phyloP scores from a whole-genome alignment of 495 filamentous ascomycete species.

The Penicillium lividum region DNA sequence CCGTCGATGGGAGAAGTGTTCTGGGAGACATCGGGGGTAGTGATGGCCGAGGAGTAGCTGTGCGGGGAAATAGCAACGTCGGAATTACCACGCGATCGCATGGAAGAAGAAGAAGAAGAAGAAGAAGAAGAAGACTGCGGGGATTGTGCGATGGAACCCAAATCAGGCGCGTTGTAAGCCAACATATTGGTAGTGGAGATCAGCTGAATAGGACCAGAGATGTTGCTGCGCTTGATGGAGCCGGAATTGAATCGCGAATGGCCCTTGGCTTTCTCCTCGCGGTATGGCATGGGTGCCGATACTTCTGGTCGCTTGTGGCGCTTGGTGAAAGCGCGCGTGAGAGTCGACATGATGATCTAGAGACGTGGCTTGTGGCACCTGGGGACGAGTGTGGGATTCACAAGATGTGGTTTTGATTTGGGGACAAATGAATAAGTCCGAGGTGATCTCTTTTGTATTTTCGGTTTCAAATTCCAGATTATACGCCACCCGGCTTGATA shows the following conservation, averaged over 20 bases:
- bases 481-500: conserved; percentile 13
- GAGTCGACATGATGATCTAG: conserved; percentile 40
- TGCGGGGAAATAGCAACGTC: conserved; percentile 60
- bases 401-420: background rate
- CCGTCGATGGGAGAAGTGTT: conserved; percentile 64
- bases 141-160: conserved; percentile 50
- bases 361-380: background rate
- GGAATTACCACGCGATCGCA: conserved; percentile 60
- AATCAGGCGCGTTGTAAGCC: conserved; percentile 86
- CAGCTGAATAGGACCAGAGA: conserved; percentile 83
- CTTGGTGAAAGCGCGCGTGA: conserved; percentile 70
- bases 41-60: conserved; percentile 57
- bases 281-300: conserved; percentile 50
- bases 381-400: background rate
- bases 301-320: conserved; percentile 53
- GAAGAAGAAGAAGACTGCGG: conserved; percentile 58
- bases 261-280: conserved; percentile 27
- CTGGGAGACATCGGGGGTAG: conserved; percentile 71
- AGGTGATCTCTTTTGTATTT: background rate
- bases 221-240: conserved; percentile 61
- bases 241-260: conserved; percentile 49
- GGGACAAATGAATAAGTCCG: background rate
- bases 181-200: conserved; percentile 96
- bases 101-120: conserved; percentile 56
- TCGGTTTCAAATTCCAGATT: conserved; percentile 17